Evolutionary conservation across 345 rosid genomes (phyloP).

Genomic region (Linum lewisii): DNA sequence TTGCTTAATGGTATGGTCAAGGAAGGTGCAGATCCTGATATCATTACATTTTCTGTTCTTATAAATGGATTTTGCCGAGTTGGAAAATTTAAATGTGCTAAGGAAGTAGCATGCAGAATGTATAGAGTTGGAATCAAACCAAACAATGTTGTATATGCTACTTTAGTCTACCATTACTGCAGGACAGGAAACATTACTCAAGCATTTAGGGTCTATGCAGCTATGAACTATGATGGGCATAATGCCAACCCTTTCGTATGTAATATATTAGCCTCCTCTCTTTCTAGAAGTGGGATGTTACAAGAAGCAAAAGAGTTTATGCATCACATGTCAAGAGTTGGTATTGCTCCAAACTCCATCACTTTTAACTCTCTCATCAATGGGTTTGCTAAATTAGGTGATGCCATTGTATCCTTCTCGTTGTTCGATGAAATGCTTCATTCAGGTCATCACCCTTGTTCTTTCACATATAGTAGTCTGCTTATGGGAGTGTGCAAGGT

Average conservation of each 20-base stretch:
- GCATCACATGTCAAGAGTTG: conserved; percentile 44
- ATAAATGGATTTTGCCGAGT: conserved; percentile 61
- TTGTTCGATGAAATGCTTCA: conserved; percentile 71
- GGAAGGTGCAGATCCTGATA: conserved; percentile 56
- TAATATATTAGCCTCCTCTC: conserved; percentile 45
- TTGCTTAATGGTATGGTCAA: conserved; percentile 46
- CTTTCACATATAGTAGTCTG: conserved; percentile 63
- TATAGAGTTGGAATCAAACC: conserved; percentile 54
- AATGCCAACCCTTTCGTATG: conserved; percentile 40
- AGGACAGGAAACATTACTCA: conserved; percentile 41
- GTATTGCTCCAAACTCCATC: conserved; percentile 34
- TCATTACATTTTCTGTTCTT: conserved; percentile 67
- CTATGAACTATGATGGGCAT: conserved; percentile 41
- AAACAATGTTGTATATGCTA: conserved; percentile 46
- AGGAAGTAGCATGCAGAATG: conserved; percentile 60
- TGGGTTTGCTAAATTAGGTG: conserved; percentile 48
- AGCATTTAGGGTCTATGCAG: conserved; percentile 53
- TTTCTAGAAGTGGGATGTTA: conserved; percentile 62
- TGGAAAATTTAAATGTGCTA: conserved; percentile 33
- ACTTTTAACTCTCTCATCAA: conserved; percentile 63
- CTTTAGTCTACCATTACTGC: conserved; percentile 49
- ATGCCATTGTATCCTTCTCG: conserved; percentile 49
- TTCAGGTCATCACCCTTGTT: conserved; percentile 52
- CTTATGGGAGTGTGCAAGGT: conserved; percentile 81
- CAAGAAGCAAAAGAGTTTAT: conserved; percentile 52